Evolutionary conservation across 176 grass and related monocot species (phyloP), one percentile per base, ranked within the genome.

Genomic region (Avena sativa): DNA sequence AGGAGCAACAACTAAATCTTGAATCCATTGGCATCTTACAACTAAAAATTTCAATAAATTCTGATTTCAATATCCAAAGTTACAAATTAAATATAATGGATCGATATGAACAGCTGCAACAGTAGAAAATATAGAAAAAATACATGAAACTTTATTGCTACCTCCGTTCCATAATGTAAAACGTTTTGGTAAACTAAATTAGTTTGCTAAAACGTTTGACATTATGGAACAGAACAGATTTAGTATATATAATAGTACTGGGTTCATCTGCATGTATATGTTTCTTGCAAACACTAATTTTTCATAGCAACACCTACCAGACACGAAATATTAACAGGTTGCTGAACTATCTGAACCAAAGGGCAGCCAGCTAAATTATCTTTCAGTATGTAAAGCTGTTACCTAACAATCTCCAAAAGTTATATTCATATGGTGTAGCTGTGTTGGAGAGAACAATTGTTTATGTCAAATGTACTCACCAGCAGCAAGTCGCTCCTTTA

Each of bases 401-500:
- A n/a, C 36, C 55, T 34, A 65, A 65, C 12, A 73, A 58, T 66
- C 67, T 70, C 77, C 3, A 53, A 47, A 85, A 32, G 59, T 26
- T 62, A 44, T 76, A 75, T 84, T 71, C 60, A 85, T 15, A 71
- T 71, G 86, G 16, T 26, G 48, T 38, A 74, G 67, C 14, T 76
- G 40, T 15, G n/a, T 72, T 30, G 17, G 26, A 17, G 25, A 77
- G 76, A 81, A 81, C 20, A 78, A 67, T 48, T 61, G 12, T 19
- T 30, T 47, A 14, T 75, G 4, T 28, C 72, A 61, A n/a, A 58
- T 68, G 30, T 64, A 81, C 85, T 89, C 51, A 96, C 97, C 97
- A 87, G 90, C 75, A 82, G 87, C 66, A 73, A 96, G 84, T 5
- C 63, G 89, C 44, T 85, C 78, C 92, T 87, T 96, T 63, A 96